Evolutionary conservation across 495 filamentous ascomycete genomes (phyloP), one percentile per base, ranked within the genome.

Genomic region (Ascobolus immersus): DNA sequence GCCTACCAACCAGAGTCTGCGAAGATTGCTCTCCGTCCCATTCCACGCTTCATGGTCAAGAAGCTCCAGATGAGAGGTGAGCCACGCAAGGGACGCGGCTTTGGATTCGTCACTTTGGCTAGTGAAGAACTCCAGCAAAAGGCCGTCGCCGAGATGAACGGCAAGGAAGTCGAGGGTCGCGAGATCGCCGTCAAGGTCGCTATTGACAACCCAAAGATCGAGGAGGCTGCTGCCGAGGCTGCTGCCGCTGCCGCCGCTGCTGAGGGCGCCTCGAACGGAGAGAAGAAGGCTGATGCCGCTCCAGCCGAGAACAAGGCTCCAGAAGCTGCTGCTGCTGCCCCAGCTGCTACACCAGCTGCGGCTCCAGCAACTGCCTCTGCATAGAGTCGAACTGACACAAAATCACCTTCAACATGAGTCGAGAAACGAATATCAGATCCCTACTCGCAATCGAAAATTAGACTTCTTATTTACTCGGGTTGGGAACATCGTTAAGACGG

Each of bases 171-270:
- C 38, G 86, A 93, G 50, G 89, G 89, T 29, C 84, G 86, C 44
- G 86, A 93, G 65, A 94, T 96, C 47, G 89, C 86, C 40, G 86
- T 96, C 61, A 96, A 96, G 75, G 78, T 96, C 44, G 86, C 86
- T 52, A 94, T 96, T 48, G 86, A 96, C 58, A 92, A 81, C 67
- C 86, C 86, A 39, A 96, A 94, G 69, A 84, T 91, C 48, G 86
- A 94, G 37, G 74, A 86, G 42, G 72, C 78, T 52, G 59, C 63
- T 33, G 58, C 60, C 33, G 61, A 58, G 38, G 36, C 32, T 22
- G 44, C 41, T 38, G 55, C 58, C 37, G 20, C 45, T 34, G 30
- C 25, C 15, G 42, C 33, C 21, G 54, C 50, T 24, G 53, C 52
- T 32, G 64, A 68, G 49, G 58, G 41, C 27, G 57, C 55, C 42